Evolutionary conservation across 2,329 filamentous ascomycete species (phyloP), one percentile per base, ranked within the genome.

Genomic region (Fusarium sp.): DNA sequence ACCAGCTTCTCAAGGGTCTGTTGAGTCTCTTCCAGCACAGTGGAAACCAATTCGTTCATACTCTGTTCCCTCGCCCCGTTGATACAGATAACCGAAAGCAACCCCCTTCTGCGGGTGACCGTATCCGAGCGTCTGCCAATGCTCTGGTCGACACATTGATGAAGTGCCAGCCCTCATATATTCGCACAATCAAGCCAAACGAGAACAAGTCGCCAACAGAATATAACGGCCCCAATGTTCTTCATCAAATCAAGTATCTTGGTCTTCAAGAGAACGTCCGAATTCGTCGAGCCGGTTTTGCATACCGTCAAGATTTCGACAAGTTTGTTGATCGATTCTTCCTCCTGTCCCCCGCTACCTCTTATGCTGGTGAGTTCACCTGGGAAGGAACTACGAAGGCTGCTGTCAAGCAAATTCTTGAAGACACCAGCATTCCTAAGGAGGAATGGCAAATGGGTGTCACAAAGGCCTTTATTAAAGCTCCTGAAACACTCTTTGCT

Each of bases 191-290:
- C 82, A 99, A 99, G 81, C 96, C 96, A 3, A 99, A 99, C 82
- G 96, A 99, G 80, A 98, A 97, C 83, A 99, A 98, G 80, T 97
- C 94, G 4, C 91, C 94, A 0, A 90, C 89, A 13, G 96, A 99
- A 77, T 99, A 97, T 79, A 97, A 97, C 73, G 86, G 87, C 20
- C 89, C 90, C 30, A 98, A 98, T 73, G 96, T 99, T 20, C 85
- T 98, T 74, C 96, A 99, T 84, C 96, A 99, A 78, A 93, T 98
- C 85, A 98, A 99, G 78, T 99, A 99, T 75, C 90, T 99, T 15
- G 96, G 96, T 88, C 84, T 99, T n/a, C 95, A 98, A 78, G 96
- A 99, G 81, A 99, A 99, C 85, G 96, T 99, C 40, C 92, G 96
- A 45, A 99, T 99, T 79, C 91, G 96, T 71, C 89, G 96, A 77